A percentile compares a stretch with the other conserved stretches of the same genome.
Evolutionary conservation across 1,284 basidiomycete species (phyloP).

Genomic region (Tilletia setariae): DNA sequence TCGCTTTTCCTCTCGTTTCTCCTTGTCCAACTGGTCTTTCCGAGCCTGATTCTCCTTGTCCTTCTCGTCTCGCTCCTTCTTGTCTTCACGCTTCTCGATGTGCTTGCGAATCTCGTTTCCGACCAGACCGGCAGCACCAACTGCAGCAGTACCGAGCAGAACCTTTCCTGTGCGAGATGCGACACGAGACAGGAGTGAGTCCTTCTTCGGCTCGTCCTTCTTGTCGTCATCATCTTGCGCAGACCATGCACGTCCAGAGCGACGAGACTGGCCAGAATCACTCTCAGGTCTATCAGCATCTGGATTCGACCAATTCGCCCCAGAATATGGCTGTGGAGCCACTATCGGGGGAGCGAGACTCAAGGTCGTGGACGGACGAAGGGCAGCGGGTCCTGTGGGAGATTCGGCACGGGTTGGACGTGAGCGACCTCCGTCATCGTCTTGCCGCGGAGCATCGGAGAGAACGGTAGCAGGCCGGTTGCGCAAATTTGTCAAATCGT

Average conservation of each 20-base stretch:
- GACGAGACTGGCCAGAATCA: conserved; percentile 6
- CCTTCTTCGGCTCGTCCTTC: conserved; percentile 5
- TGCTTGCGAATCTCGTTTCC: conserved; percentile 13
- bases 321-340: neutral
- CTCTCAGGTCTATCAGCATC: conserved; percentile 9
- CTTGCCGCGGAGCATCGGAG: neutral
- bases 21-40: neutral
- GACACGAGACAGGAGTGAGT: conserved; percentile 1
- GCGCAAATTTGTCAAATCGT: conserved; percentile 27
- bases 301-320: conserved; percentile 12
- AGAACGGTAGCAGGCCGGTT: neutral
- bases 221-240: conserved; percentile 7
- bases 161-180: neutral
- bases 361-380: neutral
- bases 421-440: conserved; percentile 1
- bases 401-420: conserved; percentile 11
- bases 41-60: conserved; percentile 4
- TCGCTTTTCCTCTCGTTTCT: conserved; percentile 28
- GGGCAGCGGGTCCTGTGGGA: conserved; percentile 1
- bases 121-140: neutral
- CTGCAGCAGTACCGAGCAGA: neutral
- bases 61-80: conserved; percentile 4
- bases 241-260: conserved; percentile 11
- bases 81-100: conserved; percentile 11
- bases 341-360: conserved; percentile 11